These are phyloP conservation scores for Sporisorium scitamineum DNA, from an alignment of 1,284 basidiomycete species.

Conservation along the genomic window DNA sequence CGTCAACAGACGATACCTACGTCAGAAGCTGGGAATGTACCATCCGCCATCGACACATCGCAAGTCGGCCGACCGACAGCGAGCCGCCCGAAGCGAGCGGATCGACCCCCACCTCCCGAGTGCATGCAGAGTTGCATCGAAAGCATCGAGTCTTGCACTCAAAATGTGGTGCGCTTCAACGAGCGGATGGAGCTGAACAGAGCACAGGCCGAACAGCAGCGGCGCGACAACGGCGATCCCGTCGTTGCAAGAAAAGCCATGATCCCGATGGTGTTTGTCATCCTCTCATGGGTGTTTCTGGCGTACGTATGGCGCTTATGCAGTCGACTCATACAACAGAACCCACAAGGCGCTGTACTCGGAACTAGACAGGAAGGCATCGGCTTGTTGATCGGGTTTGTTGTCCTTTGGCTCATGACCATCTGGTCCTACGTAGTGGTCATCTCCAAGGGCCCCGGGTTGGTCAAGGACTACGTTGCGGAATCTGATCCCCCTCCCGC, in stretches of 20 bases:
- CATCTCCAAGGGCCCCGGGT: conserved; percentile 56
- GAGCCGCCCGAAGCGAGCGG: not conserved
- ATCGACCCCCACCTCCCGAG: conserved; percentile 42
- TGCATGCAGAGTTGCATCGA: conserved; percentile 48
- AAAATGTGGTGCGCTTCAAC: conserved; percentile 44
- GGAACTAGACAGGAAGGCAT: conserved; percentile 47
- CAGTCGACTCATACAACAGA: conserved; percentile 48
- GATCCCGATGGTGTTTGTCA: conserved; percentile 53
- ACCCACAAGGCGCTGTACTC: conserved; percentile 20
- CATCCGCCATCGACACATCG: not conserved
- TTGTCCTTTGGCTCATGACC: conserved; percentile 58
- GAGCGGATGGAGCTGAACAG: conserved; percentile 41
- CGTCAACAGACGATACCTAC: not conserved
- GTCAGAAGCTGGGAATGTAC: too few relatives aligned
- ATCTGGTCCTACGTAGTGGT: conserved; percentile 62
- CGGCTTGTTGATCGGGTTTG: conserved; percentile 57
- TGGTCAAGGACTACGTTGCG: conserved; percentile 56
- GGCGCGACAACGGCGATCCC: conserved; percentile 45
- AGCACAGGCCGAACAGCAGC: conserved; percentile 21
- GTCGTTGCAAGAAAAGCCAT: conserved; percentile 44
- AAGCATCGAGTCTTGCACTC: conserved; percentile 46
- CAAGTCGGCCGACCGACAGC: conserved; percentile 2
- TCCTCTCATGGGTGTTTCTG: conserved; percentile 62
- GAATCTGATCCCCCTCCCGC: conserved; percentile 29
- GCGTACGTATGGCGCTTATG: conserved; percentile 59